Evolutionary conservation across 2,329 filamentous ascomycete species (phyloP).

Genomic region (Hypomyces perniciosus): DNA sequence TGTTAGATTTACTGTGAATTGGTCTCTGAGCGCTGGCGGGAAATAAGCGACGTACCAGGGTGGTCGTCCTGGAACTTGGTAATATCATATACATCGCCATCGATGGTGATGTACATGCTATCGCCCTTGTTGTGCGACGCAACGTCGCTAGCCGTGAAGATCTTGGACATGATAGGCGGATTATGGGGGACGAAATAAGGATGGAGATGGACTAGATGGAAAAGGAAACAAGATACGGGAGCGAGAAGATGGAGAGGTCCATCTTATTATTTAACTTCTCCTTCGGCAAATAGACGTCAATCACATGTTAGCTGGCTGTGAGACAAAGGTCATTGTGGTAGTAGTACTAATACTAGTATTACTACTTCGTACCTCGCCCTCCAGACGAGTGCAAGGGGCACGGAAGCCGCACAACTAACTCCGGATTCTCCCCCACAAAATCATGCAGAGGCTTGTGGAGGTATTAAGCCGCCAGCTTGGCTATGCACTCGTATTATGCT

Average conservation of each 20-base stretch:
- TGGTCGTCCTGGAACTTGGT: slow-evolving; percentile 84
- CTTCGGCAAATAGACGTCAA: slow-evolving; percentile 11
- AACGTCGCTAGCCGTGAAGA: slow-evolving; percentile 78
- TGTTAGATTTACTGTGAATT: not conserved
- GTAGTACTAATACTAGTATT: not conserved
- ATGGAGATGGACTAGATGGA: not conserved
- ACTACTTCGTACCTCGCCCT: not conserved
- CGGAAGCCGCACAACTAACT: not conserved
- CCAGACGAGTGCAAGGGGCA: not conserved
- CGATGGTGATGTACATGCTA: slow-evolving; percentile 82
- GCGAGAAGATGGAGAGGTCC: not conserved
- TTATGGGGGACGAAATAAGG: not conserved
- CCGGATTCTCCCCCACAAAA: slow-evolving; percentile 6
- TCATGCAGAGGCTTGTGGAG: not conserved
- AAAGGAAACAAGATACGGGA: not conserved
- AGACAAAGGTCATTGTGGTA: not conserved
- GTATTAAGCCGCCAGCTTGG: not conserved
- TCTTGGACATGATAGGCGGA: slow-evolving; percentile 67
- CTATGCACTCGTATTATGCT: no score
- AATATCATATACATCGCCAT: slow-evolving; percentile 92
- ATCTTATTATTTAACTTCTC: not conserved
- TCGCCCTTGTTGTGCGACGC: slow-evolving; percentile 85
- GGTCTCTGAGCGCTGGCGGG: not conserved
- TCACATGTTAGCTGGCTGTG: slow-evolving; percentile 5
- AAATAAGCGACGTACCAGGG: slow-evolving; percentile 52